Percentiles rank a stretch among this genome's conserved stretches.
These are phyloP conservation scores for Hamamelis virginiana DNA, from an alignment of 164 flowering plant genomes.

Conservation along the genomic window DNA sequence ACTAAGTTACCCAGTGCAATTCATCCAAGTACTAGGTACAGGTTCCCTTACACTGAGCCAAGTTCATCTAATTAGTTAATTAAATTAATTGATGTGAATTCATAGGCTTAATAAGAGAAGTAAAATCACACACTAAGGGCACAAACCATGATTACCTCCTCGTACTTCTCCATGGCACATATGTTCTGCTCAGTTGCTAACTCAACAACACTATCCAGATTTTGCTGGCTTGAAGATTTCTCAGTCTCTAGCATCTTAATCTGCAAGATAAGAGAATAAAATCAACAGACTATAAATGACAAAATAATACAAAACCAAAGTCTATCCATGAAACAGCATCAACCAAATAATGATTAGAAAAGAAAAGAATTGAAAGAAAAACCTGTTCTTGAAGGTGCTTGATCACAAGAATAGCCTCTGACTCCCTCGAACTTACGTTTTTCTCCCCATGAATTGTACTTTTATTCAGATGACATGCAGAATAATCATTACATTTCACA, in stretches of 20 bases:
- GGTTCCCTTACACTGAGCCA: not conserved
- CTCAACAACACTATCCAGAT: constrained; percentile 49
- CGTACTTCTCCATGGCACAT: constrained; percentile 52
- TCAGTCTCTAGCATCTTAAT: constrained; percentile 64
- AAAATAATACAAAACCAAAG: constrained; percentile 1
- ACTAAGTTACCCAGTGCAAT: too few species aligned
- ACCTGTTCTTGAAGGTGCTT: constrained; percentile 91
- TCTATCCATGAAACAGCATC: too few species aligned
- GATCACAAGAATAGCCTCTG: constrained; percentile 59
- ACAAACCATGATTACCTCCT: constrained; percentile 46
- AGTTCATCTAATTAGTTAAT: not conserved
- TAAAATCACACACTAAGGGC: not conserved
- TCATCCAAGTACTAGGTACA: not conserved
- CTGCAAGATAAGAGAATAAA: constrained; percentile 28
- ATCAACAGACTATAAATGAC: not conserved
- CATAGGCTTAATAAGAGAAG: not conserved
- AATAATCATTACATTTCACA: constrained; percentile 11
- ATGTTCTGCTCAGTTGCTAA: constrained; percentile 59
- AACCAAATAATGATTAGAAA: not conserved
- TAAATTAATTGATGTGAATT: not conserved
- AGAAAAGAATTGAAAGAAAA: not conserved
- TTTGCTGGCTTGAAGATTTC: constrained; percentile 64
- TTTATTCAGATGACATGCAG: constrained; percentile 6
- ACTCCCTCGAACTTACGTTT: constrained; percentile 41
- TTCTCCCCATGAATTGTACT: constrained; percentile 25